A percentile compares a stretch with the other conserved stretches of the same genome.
phyloP scores from a whole-genome alignment of 805 yeast genomes.

The Candida railenensis region DNA sequence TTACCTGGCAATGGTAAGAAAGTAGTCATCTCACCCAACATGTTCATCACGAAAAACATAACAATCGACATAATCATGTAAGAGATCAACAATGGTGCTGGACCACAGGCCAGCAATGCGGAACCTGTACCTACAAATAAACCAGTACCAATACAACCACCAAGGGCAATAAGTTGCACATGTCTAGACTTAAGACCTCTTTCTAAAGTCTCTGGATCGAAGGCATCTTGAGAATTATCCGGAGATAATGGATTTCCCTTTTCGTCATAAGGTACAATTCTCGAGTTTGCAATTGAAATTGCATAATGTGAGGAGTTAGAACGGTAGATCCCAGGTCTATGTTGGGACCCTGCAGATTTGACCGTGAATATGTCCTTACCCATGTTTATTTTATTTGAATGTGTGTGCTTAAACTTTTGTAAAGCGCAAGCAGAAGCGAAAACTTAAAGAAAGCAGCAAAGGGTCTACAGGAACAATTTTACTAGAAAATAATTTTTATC shows the following conservation, averaged over 20 bases:
- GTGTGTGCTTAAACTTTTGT: too few species aligned
- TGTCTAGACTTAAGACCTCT: constrained; percentile 47
- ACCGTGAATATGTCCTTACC: constrained; percentile 5
- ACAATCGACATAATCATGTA: constrained; percentile 21
- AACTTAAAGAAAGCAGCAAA: too few species aligned
- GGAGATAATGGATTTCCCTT: constrained; percentile 17
- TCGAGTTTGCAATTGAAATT: constrained; percentile 26
- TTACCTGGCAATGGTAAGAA: constrained; percentile 35
- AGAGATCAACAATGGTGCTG: constrained; percentile 55
- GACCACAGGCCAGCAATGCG: constrained; percentile 60
- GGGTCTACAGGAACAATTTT: too few species aligned
- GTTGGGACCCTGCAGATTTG: constrained; percentile 15
- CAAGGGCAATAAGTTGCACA: constrained; percentile 74
- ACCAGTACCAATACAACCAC: constrained; percentile 83
- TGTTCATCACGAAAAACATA: constrained; percentile 30
- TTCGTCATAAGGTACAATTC: constrained; percentile 24
- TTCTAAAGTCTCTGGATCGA: constrained; percentile 27
- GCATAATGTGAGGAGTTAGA: constrained; percentile 23
- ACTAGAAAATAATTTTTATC: too few species aligned
- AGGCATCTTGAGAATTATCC: constrained; percentile 14
- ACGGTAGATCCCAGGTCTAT: constrained; percentile 23
- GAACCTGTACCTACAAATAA: constrained; percentile 65
- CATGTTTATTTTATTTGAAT: neutral
- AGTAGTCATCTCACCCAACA: constrained; percentile 33
- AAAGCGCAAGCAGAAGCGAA: neutral